phyloP scores from a whole-genome alignment of 2,329 filamentous ascomycete genomes.

The Cytospora piceicola region DNA sequence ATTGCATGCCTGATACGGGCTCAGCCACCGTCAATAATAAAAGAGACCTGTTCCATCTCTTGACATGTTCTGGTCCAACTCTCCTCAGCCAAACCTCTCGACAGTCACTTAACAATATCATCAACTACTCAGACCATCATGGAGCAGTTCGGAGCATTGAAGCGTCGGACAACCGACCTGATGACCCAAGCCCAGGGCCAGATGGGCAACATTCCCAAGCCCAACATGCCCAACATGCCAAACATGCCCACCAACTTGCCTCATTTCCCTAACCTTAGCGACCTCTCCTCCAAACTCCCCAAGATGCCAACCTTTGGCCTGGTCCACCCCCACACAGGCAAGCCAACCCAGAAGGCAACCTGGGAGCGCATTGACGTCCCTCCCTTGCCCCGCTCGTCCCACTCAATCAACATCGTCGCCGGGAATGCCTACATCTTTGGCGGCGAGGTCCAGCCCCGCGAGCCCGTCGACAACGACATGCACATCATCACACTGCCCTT shows the following conservation, averaged over 20 bases:
- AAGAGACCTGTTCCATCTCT: conserved; percentile 9
- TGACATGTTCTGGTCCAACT: background rate
- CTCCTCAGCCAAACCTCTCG: background rate
- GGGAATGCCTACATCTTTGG: conserved; percentile 70
- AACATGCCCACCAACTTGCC: conserved; percentile 33
- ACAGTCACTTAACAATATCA: conserved; percentile 4
- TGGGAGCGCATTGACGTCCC: conserved; percentile 63
- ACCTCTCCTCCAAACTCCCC: conserved; percentile 34
- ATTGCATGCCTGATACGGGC: conserved; percentile 10
- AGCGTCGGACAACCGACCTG: conserved; percentile 28
- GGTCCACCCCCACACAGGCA: conserved; percentile 23
- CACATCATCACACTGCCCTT: conserved; percentile 66
- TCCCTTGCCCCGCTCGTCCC: conserved; percentile 71
- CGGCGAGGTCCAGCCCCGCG: conserved; percentile 67
- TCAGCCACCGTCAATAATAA: conserved; percentile 21
- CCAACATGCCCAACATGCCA: conserved; percentile 34
- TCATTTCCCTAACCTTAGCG: conserved; percentile 33
- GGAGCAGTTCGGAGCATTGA: conserved; percentile 25
- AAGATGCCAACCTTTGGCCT: conserved; percentile 33
- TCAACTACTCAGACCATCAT: conserved; percentile 7
- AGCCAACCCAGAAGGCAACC: conserved; percentile 54
- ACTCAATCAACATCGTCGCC: conserved; percentile 65
- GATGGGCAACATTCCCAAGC: conserved; percentile 22
- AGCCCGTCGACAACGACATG: conserved; percentile 73
- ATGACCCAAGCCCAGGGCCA: conserved; percentile 21